phyloP scores from a whole-genome alignment of 2,329 filamentous ascomycete species.

The Domatiomyces globalis region DNA sequence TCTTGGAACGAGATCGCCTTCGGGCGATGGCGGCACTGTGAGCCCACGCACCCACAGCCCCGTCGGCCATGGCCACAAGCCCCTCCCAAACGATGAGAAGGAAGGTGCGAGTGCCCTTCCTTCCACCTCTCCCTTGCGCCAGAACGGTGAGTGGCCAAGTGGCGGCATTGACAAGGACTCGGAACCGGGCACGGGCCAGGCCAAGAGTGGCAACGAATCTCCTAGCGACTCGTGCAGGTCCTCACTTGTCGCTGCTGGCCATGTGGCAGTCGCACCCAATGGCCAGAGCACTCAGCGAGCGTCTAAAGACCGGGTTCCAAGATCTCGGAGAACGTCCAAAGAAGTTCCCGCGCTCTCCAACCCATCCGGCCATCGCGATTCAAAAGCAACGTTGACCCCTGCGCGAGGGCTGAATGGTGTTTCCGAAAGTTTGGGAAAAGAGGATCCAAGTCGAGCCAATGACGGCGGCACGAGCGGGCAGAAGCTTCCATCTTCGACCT shows the following conservation, averaged over 20 bases:
- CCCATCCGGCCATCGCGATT: background rate
- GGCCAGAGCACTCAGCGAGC: background rate
- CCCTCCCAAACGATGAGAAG: constrained; percentile 1
- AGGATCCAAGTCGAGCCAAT: background rate
- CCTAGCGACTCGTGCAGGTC: constrained; percentile 5
- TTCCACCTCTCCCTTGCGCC: constrained; percentile 12
- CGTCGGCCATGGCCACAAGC: constrained; percentile 1
- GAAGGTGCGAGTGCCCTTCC: background rate
- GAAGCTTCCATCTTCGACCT: background rate
- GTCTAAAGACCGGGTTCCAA: background rate
- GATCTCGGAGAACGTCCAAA: background rate
- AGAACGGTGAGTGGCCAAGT: constrained; percentile 2
- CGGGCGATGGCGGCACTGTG: constrained; percentile 12
- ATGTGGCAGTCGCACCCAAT: background rate
- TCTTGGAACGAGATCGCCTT: constrained; percentile 24
- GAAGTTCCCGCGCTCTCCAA: too few species aligned
- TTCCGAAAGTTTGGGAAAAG: background rate
- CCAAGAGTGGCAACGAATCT: constrained; percentile 3
- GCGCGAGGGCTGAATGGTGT: background rate
- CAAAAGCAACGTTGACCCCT: background rate
- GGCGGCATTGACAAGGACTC: background rate
- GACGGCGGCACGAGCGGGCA: background rate
- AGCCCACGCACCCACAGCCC: constrained; percentile 17
- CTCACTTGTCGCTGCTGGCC: constrained; percentile 3
- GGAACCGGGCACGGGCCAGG: background rate